phyloP scores from a whole-genome alignment of 306 rosid genomes.

The Luffa aegyptiaca region DNA sequence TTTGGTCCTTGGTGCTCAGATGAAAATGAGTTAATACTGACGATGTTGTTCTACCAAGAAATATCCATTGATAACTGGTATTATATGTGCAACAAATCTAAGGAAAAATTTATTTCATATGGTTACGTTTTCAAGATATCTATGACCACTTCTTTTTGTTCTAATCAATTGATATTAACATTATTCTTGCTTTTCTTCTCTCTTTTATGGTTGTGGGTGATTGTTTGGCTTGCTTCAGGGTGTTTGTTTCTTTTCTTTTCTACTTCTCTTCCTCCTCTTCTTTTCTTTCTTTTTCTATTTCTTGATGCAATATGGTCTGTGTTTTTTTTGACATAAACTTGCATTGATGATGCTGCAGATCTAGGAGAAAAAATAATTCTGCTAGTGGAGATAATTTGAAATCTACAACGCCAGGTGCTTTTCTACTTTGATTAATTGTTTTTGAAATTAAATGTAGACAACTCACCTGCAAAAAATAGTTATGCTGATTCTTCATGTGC shows the following conservation, averaged over 20 bases:
- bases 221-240: not conserved
- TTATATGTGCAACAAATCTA: no score
- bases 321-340: constrained; percentile 10
- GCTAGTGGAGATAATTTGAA: constrained; percentile 78
- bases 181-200: not conserved
- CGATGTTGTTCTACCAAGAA: no score
- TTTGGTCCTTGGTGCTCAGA: no score
- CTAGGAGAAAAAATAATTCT: constrained; percentile 88
- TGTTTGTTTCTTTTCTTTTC: not conserved
- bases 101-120: not conserved
- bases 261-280: not conserved
- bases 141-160: not conserved
- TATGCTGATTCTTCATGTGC: not conserved
- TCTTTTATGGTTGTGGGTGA: not conserved
- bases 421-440: constrained; percentile 2
- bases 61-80: no score
- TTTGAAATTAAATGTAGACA: not conserved
- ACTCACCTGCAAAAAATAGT: not conserved
- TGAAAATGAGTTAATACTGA: no score
- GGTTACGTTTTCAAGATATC: not conserved
- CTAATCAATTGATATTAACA: not conserved
- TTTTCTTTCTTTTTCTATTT: not conserved
- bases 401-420: constrained; percentile 59
- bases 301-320: not conserved
- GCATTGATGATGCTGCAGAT: constrained; percentile 43